phyloP scores from a whole-genome alignment of 345 rosid species.

The Anacardium occidentale region DNA sequence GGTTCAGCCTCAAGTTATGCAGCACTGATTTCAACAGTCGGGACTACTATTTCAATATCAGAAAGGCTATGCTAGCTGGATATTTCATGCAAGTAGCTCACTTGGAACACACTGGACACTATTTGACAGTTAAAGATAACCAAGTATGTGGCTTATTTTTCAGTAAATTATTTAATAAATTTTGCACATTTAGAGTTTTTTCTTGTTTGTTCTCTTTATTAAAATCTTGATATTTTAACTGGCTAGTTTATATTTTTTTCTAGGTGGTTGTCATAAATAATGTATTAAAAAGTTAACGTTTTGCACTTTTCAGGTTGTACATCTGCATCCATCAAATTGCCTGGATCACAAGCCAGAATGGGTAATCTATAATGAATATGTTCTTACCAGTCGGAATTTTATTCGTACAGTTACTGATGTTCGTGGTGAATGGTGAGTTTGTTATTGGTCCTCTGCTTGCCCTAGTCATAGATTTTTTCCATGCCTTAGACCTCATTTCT shows the following conservation, averaged over 20 bases:
- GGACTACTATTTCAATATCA: constrained; percentile 84
- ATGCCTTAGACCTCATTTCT: no score
- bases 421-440: constrained; percentile 93
- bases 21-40: constrained; percentile 91
- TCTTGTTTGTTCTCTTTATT: background rate
- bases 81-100: constrained; percentile 98
- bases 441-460: background rate
- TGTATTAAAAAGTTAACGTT: background rate
- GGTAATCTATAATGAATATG: constrained; percentile 93
- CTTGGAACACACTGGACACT: constrained; percentile 85
- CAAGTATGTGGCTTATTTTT: constrained; percentile 45
- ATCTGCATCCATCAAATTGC: constrained; percentile 93
- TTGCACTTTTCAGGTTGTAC: constrained; percentile 60
- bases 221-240: no score
- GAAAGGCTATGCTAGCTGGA: constrained; percentile 85
- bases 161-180: background rate
- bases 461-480: no score
- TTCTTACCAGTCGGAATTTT: constrained; percentile 79
- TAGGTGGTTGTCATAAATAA: background rate
- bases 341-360: constrained; percentile 94
- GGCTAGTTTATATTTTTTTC: background rate
- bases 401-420: constrained; percentile 90
- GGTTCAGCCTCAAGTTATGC: constrained; percentile 83
- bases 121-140: constrained; percentile 93
- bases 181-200: background rate